Evolutionary conservation across 345 rosid genomes (phyloP), one percentile per base, ranked within the genome.

Genomic region (Murraya koenigii): DNA sequence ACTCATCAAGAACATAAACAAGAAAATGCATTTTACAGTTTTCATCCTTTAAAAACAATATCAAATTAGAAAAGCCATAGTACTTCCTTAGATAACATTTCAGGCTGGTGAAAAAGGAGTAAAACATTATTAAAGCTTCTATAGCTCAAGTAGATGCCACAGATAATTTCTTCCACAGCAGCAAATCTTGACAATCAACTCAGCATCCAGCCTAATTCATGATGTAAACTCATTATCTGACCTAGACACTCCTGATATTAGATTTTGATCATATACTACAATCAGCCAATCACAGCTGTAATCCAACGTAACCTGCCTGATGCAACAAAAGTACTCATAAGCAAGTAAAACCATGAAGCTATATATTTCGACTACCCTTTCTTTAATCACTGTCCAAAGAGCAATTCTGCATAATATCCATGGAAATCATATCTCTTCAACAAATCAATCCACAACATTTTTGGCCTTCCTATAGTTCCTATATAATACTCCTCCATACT

Each of bases 1-100:
- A 74, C 30, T 58, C 68, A 79, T 68, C 63, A 41, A 36, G 28
- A 26, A 41, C 70, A 75, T 25, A 78, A 54, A 38, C 49, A 66
- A 41, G 39, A 35, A n/a, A 78, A 15, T 23, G 7, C 0, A 11
- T 62, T 56, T 23, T 6, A 9, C 64, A 28, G 55, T 23, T 54
- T 19, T 47, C 49, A 75, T 66, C 17, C 17, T 3, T 3, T 38
- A 75, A 15, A 10, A 41, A 26, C 13, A 66, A 10, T 3, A 72
- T 35, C 64, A 36, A 75, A 19, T 11, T 30, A 75, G 59, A 30
- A 59, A 52, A 25, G 65, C 20, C 47, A 52, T 7, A 15, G 54
- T 15, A 19, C 66, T 59, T 23, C 32, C 38, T 58, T 25, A 30
- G 47, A 72, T 25, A 38, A 23, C 33, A 23, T 72, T 72, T 38